phyloP scores from a whole-genome alignment of 75 land plant species.

The Cupressus sempervirens region DNA sequence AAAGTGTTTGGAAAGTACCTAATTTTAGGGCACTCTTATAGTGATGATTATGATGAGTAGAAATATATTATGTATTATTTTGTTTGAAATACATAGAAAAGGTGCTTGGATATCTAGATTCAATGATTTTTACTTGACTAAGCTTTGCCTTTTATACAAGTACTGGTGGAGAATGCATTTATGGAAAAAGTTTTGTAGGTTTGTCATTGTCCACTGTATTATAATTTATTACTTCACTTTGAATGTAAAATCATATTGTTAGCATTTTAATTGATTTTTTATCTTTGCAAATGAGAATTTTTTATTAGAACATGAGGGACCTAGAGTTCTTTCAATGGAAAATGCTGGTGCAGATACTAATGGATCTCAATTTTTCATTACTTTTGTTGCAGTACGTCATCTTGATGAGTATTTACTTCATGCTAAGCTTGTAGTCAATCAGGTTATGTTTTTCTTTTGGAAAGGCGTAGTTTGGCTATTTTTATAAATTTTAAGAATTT shows the following conservation, averaged over 20 bases:
- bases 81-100: background rate
- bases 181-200: slow-evolving; percentile 68
- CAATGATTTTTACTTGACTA: background rate
- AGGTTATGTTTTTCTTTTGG: background rate
- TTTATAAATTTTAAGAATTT: background rate
- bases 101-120: background rate
- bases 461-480: background rate
- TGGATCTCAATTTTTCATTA: slow-evolving; percentile 89
- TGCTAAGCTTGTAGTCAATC: background rate
- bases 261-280: too few relatives aligned
- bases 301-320: too few relatives aligned
- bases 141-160: slow-evolving; percentile 41
- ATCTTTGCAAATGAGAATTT: too few relatives aligned
- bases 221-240: too few relatives aligned
- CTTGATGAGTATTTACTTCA: slow-evolving; percentile 71
- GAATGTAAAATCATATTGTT: too few relatives aligned
- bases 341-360: slow-evolving; percentile 58
- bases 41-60: background rate
- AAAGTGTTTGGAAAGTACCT: background rate
- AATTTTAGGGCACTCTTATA: background rate
- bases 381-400: slow-evolving; percentile 67
- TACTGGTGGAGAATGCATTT: slow-evolving; percentile 94
- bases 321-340: too few relatives aligned
- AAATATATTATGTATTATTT: background rate
- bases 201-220: background rate